Evolutionary conservation across 2,329 filamentous ascomycete genomes (phyloP).

Genomic region (Penicillium sp.): DNA sequence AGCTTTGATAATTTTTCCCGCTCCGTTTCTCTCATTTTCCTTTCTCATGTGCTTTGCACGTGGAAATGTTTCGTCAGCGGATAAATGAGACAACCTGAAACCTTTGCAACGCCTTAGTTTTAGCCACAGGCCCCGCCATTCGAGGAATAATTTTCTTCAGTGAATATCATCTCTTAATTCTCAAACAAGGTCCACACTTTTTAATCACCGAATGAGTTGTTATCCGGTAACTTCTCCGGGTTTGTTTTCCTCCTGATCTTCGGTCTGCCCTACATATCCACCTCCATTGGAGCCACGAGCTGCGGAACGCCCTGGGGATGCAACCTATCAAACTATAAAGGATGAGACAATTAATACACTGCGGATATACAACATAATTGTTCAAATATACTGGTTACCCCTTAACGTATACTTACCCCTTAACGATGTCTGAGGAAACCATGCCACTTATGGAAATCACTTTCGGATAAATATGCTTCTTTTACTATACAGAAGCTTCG

Average conservation of each 20-base stretch:
- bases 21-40: background rate
- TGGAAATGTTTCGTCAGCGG: background rate
- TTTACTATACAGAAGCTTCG: background rate
- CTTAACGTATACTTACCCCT: background rate
- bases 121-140: constrained; percentile 1
- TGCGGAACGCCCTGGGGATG: background rate
- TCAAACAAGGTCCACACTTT: background rate
- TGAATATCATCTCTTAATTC: background rate
- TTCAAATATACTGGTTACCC: background rate
- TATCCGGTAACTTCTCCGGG: background rate
- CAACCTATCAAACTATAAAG: background rate
- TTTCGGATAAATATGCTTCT: background rate
- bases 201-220: background rate
- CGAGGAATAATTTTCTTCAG: constrained; percentile 11
- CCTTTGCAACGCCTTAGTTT: constrained; percentile 4
- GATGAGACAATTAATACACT: background rate
- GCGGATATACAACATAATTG: background rate
- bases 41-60: background rate
- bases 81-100: constrained; percentile 5
- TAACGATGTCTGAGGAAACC: background rate
- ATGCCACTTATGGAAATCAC: background rate
- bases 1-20: background rate
- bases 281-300: background rate
- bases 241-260: background rate
- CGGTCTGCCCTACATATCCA: background rate